Evolutionary conservation across 2,329 filamentous ascomycete species (phyloP), one percentile per base, ranked within the genome.

Genomic region (Cladosporium cucumerinum): DNA sequence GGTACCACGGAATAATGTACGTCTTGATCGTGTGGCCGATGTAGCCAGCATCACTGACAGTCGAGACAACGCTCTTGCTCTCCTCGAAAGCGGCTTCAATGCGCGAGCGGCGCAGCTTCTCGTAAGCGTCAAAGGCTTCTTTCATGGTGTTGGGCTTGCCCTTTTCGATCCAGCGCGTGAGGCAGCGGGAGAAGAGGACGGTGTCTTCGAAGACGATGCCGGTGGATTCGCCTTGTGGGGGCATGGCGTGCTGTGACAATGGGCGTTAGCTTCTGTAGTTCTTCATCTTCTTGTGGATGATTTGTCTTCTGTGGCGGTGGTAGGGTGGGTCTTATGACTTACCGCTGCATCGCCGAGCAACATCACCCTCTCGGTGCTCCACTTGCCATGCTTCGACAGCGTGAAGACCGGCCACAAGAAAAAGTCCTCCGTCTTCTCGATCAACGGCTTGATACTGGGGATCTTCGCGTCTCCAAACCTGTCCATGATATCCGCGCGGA

Each of bases 121-220:
- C 81, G 72, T 82, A 84, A 18, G 79, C 80, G 59, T 78, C 74
- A 66, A 84, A 81, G 0, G 81, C 75, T 68, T 80, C 77, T n/a
- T 78, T 76, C 43, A 83, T 76, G 5, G 72, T 72, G 25, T 69
- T 73, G 6, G 72, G 72, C 52, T 68, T 67, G 52, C 75, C 74
- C 65, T 75, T 77, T 64, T 80, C 75, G 69, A 80, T 76, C 79
- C 79, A 81, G 51, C 74, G 71, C 0, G 74, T 76, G 55, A 81
- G 65, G 71, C 78, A 80, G 57, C 79, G 72, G 30, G 81, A 78
- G 71, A 84, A 79, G 61, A 84, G 71, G 39, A 83, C 79, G 2
- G 79, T 82, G 69, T 84, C 82, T 72, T 84, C 82, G 66, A 84
- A 83, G 11, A 83, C 81, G 36, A 84, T 79, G 18, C 82, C 82